Base-by-base conservation (phyloP, 176 grass and related monocot species). In the Rhynchospora pubera region DNA sequence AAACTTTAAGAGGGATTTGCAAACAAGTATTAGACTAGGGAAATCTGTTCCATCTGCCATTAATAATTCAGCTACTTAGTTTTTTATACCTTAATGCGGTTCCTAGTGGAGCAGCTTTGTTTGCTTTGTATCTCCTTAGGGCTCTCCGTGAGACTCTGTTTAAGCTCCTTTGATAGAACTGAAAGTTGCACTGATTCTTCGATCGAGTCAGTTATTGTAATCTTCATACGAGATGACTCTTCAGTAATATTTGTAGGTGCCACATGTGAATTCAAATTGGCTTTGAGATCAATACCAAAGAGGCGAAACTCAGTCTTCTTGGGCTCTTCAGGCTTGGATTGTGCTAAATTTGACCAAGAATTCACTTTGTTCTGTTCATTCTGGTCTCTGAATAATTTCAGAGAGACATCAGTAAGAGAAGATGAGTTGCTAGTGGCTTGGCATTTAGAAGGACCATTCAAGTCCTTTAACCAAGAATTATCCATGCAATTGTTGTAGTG, bases 41-140 rank as follows among this genome's bases (percentile, higher is more conserved):
- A 51, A 50, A 51, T 12, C 70, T 23, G 46, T 24, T 48, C 9
- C 9, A 52, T 74, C 46, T 71, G 0, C 14, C 57, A 48, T 15
- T 34, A 6, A 56, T 42, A 62, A 39, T 9, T 19, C 76, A n/a
- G 16, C 7, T 51, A 50, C 10, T 24, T 12, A 45, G 18, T 77
- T 56, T 22, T 8, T 79, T 48, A 47, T 83, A 87, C 86, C 86
- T 87, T 87, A 56, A 82, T 87, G 70, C 86, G 79, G 39, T 74
- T 87, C 34, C 86, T 83, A 45, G 71, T 65, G 53, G 86, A 60
- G 76, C 34, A 46, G 61, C 65, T 83, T 30, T 79, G 86, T 45
- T 87, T 87, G 70, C 57, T 79, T 69, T 83, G 86, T 51, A 79
- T 87, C 80, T 87, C 86, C 69, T 87, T 87, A 0, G 80, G 70